Base-by-base conservation (phyloP, 176 grass and related monocot species). In the Oryza brachyantha region DNA sequence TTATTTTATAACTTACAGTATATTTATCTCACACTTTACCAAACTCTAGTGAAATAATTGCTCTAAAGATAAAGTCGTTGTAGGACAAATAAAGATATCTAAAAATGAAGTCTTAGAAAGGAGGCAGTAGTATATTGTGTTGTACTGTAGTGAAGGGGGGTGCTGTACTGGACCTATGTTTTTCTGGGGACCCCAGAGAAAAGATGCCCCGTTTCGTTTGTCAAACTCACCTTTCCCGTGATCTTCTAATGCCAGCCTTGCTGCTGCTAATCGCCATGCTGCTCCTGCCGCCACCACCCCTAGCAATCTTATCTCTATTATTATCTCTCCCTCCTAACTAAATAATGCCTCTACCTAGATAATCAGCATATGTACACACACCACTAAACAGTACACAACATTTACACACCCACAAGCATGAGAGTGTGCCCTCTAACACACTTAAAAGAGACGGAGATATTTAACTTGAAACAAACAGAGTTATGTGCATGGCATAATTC, bases 181-280 rank as follows among this genome's bases (percentile, higher is more conserved):
- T 28, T 34, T 73, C 32, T 11, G 71, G 87, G 87, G 87, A 85
- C 87, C 81, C 64, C 82, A 43, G 61, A 42, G 61, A 71, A 80
- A 80, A 85, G 86, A 84, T 70, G 86, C 76, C 72, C 25, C 76
- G 60, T 80, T 89, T 37, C 76, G 59, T 80, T 89, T 84, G 77
- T 89, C 82, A 89, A 89, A 85, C 57, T 81, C 69, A 65, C 28
- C 64, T 70, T 84, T 13, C 63, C 72, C 77, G 72, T 89, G 82
- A 89, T 89, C 77, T 66, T 88, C 81, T 76, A 59, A 50, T 70
- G 81, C 87, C 87, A 89, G 77, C 77, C 74, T 88, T 89, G 82
- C 48, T 89, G 82, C 48, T n/a, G 19, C 87, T 65, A 89, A 81
- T 80, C 19, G 64, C 77, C 75, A 68, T 54, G 86, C 75, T 41